These are phyloP conservation scores for Mycena polygramma DNA, from an alignment of 768 basidiomycete genomes.

Conservation along the genomic window DNA sequence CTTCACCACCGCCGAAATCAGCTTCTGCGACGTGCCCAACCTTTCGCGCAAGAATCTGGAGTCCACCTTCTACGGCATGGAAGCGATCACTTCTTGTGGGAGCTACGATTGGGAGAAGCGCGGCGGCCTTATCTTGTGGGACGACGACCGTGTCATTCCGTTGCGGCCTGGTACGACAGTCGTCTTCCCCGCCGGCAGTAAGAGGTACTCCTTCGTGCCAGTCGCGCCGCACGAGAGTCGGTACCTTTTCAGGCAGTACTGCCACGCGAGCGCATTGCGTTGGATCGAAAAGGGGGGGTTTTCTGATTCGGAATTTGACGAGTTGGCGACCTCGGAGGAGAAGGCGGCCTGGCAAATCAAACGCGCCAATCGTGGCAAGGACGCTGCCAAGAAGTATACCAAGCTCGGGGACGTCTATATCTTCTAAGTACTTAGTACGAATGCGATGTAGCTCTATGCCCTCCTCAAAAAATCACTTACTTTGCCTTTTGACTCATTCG, in stretches of 20 bases:
- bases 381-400: background rate
- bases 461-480: no score
- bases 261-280: background rate
- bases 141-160: background rate
- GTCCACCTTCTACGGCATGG: no score
- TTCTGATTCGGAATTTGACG: background rate
- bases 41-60: no score
- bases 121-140: background rate
- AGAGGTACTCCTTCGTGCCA: background rate
- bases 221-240: background rate
- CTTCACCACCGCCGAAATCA: no score
- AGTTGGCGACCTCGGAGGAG: background rate
- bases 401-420: no score
- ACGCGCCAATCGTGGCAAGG: background rate
- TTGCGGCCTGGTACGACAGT: background rate
- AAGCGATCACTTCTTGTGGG: no score
- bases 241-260: background rate
- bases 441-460: no score
- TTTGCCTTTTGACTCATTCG: no score
- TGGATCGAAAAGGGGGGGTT: constrained; percentile 13
- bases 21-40: no score
- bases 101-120: no score
- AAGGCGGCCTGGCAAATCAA: background rate
- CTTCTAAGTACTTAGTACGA: no score
- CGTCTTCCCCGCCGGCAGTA: background rate